Conservation (phyloP, 805 yeast species). For the Torulaspora indica region DNA sequence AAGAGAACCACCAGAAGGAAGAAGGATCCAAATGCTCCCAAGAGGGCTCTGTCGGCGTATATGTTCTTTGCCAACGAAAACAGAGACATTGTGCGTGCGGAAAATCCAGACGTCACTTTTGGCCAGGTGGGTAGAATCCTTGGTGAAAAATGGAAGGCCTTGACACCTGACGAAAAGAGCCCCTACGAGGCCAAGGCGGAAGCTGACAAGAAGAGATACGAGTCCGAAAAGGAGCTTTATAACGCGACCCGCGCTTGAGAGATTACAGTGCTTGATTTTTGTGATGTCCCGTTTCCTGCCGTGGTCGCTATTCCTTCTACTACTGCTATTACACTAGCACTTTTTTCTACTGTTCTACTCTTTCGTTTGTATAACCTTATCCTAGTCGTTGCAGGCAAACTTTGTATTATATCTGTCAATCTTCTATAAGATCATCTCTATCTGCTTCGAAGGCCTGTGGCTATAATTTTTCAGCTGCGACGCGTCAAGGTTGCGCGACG, state of each 20-base stretch:
- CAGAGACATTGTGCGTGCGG: slow-evolving; percentile 93
- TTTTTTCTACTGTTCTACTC: slow-evolving; percentile 4
- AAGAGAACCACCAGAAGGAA: slow-evolving; percentile 43
- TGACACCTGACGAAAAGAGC: slow-evolving; percentile 71
- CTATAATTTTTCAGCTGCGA: slow-evolving; percentile 3
- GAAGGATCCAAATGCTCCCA: slow-evolving; percentile 96
- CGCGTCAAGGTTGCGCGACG: slow-evolving; percentile 12
- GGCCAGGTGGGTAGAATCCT: slow-evolving; percentile 93
- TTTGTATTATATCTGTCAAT: slow-evolving; percentile 9
- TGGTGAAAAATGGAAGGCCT: slow-evolving; percentile 96
- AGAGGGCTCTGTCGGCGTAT: slow-evolving; percentile 96
- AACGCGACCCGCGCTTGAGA: slow-evolving; percentile 39
- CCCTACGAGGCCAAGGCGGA: slow-evolving; percentile 94
- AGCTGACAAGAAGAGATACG: slow-evolving; percentile 96
- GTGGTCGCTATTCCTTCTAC: slow-evolving; percentile 3
- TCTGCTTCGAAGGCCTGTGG: neutral
- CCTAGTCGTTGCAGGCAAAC: slow-evolving; percentile 9
- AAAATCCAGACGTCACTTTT: slow-evolving; percentile 92
- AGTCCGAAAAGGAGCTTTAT: slow-evolving; percentile 88
- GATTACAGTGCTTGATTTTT: neutral
- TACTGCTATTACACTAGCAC: slow-evolving; percentile 7
- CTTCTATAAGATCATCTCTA: neutral
- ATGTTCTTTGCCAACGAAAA: slow-evolving; percentile 98
- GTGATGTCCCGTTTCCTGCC: neutral
- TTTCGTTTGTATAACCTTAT: slow-evolving; percentile 1